Conservation (phyloP, 164 flowering plant species). For the Berberis vulgaris region DNA sequence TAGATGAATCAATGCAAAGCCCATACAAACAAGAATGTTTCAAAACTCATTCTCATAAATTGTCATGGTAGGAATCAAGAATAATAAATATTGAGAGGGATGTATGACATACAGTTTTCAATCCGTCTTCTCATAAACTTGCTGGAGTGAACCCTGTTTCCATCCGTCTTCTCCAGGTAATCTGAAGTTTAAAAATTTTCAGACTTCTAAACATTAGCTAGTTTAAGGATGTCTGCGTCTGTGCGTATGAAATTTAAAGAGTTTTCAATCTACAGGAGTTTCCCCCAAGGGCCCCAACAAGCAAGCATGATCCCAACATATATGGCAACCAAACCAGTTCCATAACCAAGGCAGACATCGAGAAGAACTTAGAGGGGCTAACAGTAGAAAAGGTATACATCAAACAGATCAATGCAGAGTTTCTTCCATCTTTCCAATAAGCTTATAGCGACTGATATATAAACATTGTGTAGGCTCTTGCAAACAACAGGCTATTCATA, state of each 20-base stretch:
- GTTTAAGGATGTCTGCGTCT: neutral
- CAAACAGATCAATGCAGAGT: neutral
- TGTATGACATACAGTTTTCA: neutral
- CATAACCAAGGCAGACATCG: slow-evolving; percentile 45
- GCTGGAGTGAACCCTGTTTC: slow-evolving; percentile 87
- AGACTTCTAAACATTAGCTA: neutral
- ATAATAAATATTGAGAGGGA: too few species aligned
- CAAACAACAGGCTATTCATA: slow-evolving; percentile 51
- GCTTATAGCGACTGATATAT: neutral
- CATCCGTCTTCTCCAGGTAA: slow-evolving; percentile 62
- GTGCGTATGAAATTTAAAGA: neutral
- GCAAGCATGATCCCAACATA: slow-evolving; percentile 51
- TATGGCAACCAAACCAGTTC: slow-evolving; percentile 67
- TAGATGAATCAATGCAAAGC: too few species aligned
- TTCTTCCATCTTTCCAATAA: neutral
- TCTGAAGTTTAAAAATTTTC: neutral
- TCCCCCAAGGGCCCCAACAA: slow-evolving; percentile 75
- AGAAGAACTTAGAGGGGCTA: slow-evolving; percentile 47
- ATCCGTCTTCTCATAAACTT: slow-evolving; percentile 65
- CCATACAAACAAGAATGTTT: too few species aligned
- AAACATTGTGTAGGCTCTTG: slow-evolving; percentile 32
- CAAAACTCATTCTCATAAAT: too few species aligned
- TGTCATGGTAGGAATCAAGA: too few species aligned
- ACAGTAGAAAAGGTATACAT: slow-evolving; percentile 44
- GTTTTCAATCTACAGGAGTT: slow-evolving; percentile 43